Evolutionary conservation across 2,329 filamentous ascomycete genomes (phyloP), one percentile per base, ranked within the genome.

Genomic region (Simplicillium aogashimaense): DNA sequence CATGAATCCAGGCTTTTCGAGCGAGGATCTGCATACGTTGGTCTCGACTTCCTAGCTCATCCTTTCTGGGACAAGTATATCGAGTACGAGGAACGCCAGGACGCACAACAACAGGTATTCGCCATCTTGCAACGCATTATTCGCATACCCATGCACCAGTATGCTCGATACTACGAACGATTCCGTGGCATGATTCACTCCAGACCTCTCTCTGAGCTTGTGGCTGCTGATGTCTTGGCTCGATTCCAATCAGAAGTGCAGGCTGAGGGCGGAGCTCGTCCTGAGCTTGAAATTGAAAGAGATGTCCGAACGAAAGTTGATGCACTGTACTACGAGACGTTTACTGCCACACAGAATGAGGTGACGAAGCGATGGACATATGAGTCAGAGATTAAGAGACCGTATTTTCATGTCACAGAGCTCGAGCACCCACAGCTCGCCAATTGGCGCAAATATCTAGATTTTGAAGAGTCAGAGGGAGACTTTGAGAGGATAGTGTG

Each of bases 31-130:
- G 74, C 75, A 25, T 82, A 77, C 52, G 88, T 95, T 32, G 92
- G 92, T 13, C 74, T 97, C 14, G 92, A 98, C 63, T 98, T 95
- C 57, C 72, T 95, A 25, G 83, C 89, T 2, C 88, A 95, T 57
- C 88, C 88, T 1, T 95, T 98, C 66, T 98, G 92, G 92, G 92
- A 98, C 62, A 97, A 95, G 64, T 98, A 95, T 56, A 78, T 98
- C 47, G 92, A 97, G 58, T 97, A 94, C 54, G 92, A 97, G 59
- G 89, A 95, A 58, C 83, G 89, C 2, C 72, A 90, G 45, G 88
- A 95, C 53, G 79, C 83, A 1, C 77, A 83, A 12, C 86, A 94
- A 47, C 86, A 80, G 53, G 86, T 95, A 40, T 94, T 94, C 51
- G 78, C 77, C 32, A 86, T 98, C 41, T 73, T 95, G 39, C 73